Base-by-base conservation (phyloP, 2,329 filamentous ascomycete species). In the Microsporum ferrugineum region DNA sequence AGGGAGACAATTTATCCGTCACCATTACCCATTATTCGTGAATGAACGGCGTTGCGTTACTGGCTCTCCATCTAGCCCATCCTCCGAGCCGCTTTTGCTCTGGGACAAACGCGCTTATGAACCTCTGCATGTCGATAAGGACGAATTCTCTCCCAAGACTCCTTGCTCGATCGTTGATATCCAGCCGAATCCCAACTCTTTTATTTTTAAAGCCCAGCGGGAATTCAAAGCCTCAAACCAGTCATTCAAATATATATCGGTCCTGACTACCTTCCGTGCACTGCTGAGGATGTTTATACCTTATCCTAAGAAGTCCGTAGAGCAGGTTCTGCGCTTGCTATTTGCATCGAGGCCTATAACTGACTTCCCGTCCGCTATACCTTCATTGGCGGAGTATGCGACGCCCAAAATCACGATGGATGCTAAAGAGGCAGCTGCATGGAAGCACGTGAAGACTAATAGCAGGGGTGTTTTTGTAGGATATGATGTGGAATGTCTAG, bases 71-170 rank as follows among this genome's bases (percentile, higher is more conserved):
- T 38, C n/a, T 8, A 59, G 29, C 53, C 7, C n/a, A 55, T 23
- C 38, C 7, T 74, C 57, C 76, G 80, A 71, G 1, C 81, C 84
- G 0, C 67, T 79, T 0, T 71, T 92, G 2, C 67, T 78, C 31
- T 91, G 86, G 84, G 89, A 95, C 71, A 79, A 81, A 1, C 84
- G 91, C 14, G 74, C 77, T 1, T 84, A 83, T 67, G 89, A 95
- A 67, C 88, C 89, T 0, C 76, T 96, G 14, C 72, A 76, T 29
- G 80, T 83, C 2, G 63, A 76, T 3, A 58, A 72, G 0, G 68
- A 80, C 0, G 91, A 95, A 65, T 86, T 89, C 67, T 89, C 80
- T 70, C 89, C 89, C 1, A 76, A 80, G 2, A 65, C 66, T 17
- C 66, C 74, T 5, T 68, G 71, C 5, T 68, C 71, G 0, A 62